Base-by-base conservation (phyloP, 208 protist species). In the Trypanosoma avium region DNA sequence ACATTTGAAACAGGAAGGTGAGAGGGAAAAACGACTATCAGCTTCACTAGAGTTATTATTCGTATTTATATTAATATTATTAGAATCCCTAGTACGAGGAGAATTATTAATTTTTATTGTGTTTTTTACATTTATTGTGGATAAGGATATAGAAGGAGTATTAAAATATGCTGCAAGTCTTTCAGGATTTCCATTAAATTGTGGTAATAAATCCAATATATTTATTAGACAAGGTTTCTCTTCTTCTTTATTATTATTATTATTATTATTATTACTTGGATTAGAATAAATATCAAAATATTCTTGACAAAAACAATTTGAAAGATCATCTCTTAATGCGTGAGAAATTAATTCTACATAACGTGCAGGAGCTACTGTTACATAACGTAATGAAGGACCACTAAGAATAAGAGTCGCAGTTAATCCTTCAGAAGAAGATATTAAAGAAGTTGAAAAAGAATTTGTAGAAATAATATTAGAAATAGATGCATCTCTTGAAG, bases 241-340 rank as follows among this genome's bases (percentile, higher is more conserved):
- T 7, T 21, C 21, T 26, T 22, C 7, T 36, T 0, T 27, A 13
- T 1, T 8, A 48, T 32, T 21, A 9, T 42, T 6, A 3, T n/a
- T 38, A 19, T 3, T 13, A 21, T 30, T 47, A 22, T 8, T n/a
- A 27, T 36, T 49, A 26, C 24, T 29, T n/a, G 0, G 8, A 19
- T 9, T 15, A 15, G 27, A 3, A n/a, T 7, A n/a, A n/a, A 22
- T 17, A 19, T 19, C 26, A 43, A n/a, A 2, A 53, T 56, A 56
- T 7, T 19, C 3, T 0, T 40, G 12, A 55, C 60, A 65, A 21
- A 65, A 56, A 24, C 60, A 65, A 4, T 45, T 33, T 47, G 43
- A 32, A 27, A 65, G 48, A 55, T 65, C 60, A 2, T 46, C 24
- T 26, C 46, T 21, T 19, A 65, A 19, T n/a, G 60, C 60, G 3